These are phyloP conservation scores for Pseudocercospora macadamiae DNA, from an alignment of 2,329 filamentous ascomycete genomes.

Conservation along the genomic window DNA sequence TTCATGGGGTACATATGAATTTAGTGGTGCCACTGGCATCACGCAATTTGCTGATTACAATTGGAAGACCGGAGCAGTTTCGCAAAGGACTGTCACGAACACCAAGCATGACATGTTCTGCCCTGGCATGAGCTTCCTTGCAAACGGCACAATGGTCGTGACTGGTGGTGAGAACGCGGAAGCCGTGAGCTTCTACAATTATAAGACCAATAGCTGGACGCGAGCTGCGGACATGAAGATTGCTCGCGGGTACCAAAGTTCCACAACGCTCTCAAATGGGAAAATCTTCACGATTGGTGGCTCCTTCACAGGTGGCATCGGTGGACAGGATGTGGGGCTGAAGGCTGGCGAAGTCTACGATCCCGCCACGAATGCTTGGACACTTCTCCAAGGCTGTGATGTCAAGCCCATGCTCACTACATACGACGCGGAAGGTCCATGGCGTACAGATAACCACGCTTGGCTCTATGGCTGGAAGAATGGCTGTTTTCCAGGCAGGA, in stretches of 20 bases:
- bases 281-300: slow-evolving; percentile 63
- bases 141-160: slow-evolving; percentile 55
- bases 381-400: slow-evolving; percentile 46
- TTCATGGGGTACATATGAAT: slow-evolving; percentile 3
- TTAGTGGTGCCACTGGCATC: slow-evolving; percentile 6
- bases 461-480: slow-evolving; percentile 58
- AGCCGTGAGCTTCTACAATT: slow-evolving; percentile 55
- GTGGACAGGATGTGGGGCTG: neutral
- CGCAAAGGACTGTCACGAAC: slow-evolving; percentile 35
- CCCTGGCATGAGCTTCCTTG: slow-evolving; percentile 57
- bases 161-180: slow-evolving; percentile 57
- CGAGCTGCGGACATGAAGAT: slow-evolving; percentile 49
- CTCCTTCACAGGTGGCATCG: slow-evolving; percentile 54
- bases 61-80: slow-evolving; percentile 16
- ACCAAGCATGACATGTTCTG: slow-evolving; percentile 62
- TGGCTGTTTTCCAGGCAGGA: slow-evolving; percentile 58
- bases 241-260: slow-evolving; percentile 57
- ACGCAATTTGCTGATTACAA: slow-evolving; percentile 20
- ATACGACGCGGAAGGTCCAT: slow-evolving; percentile 46
- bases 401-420: slow-evolving; percentile 47
- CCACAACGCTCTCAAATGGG: slow-evolving; percentile 55
- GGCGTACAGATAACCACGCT: slow-evolving; percentile 56
- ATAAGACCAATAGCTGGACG: slow-evolving; percentile 44
- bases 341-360: slow-evolving; percentile 61
- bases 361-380: slow-evolving; percentile 52